Evolutionary conservation across 2,329 filamentous ascomycete species (phyloP).

Genomic region (Knoxdaviesia proteae): DNA sequence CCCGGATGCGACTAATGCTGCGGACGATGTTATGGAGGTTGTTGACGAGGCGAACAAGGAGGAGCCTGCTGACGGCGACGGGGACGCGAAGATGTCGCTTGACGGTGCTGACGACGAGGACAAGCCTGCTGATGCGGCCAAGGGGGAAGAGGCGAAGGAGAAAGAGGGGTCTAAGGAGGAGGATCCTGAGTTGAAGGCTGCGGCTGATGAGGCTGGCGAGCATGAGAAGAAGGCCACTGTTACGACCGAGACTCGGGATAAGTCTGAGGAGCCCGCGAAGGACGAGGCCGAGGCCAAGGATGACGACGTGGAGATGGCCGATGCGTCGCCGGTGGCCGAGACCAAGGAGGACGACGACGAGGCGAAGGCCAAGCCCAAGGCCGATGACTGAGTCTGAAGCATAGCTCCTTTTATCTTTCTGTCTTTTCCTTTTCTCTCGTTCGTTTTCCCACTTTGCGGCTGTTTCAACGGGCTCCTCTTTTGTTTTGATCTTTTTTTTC

Average conservation of each 20-base stretch:
- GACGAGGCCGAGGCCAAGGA: too few species aligned
- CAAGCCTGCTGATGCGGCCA: not conserved
- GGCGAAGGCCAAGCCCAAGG: constrained; percentile 2
- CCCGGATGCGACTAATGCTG: constrained; percentile 7
- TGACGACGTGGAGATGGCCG: too few species aligned
- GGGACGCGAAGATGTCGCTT: not conserved
- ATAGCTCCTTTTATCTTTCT: not conserved
- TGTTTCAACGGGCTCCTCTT: not conserved
- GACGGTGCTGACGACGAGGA: constrained; percentile 1
- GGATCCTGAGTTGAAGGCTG: not conserved
- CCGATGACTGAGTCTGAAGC: not conserved
- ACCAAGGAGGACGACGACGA: constrained; percentile 1
- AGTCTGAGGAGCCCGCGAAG: not conserved
- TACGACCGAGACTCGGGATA: not conserved
- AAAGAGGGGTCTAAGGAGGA: not conserved
- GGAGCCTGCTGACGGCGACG: constrained; percentile 4
- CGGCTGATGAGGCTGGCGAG: too few species aligned
- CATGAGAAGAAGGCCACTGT: constrained; percentile 1
- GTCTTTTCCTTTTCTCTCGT: not conserved
- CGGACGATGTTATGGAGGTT: constrained; percentile 7
- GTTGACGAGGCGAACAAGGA: constrained; percentile 10
- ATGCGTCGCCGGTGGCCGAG: not conserved
- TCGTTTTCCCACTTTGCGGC: not conserved
- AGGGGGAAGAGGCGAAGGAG: constrained; percentile 1
- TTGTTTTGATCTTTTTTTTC: not conserved